Percentiles rank a stretch among this genome's conserved stretches.
These are phyloP conservation scores for Fusarium protoensiforme DNA, from an alignment of 2,329 filamentous ascomycete genomes.

Conservation along the genomic window DNA sequence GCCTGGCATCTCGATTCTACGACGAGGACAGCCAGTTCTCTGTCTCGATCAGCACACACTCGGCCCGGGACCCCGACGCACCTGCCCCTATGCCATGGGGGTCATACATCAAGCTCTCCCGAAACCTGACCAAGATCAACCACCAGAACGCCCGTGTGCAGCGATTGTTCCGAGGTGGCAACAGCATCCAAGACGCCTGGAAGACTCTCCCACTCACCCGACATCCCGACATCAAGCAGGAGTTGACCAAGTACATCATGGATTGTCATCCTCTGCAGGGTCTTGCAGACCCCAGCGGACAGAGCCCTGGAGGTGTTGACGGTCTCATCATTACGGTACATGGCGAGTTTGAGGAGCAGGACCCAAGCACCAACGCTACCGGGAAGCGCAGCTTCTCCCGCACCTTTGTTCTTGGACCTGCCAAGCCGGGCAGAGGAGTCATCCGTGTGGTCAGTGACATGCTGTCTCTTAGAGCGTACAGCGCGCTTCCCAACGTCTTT, in stretches of 20 bases:
- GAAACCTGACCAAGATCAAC: slow-evolving; percentile 79
- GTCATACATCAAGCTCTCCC: slow-evolving; percentile 79
- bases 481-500: slow-evolving; percentile 58
- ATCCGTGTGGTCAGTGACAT: slow-evolving; percentile 85
- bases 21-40: slow-evolving; percentile 82
- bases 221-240: slow-evolving; percentile 76
- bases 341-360: slow-evolving; percentile 84
- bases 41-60: slow-evolving; percentile 73
- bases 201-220: slow-evolving; percentile 75
- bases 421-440: slow-evolving; percentile 68
- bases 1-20: slow-evolving; percentile 75
- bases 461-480: slow-evolving; percentile 77
- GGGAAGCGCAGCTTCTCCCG: slow-evolving; percentile 84
- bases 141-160: slow-evolving; percentile 69
- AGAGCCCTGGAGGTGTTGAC: slow-evolving; percentile 74
- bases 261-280: slow-evolving; percentile 82
- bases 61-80: slow-evolving; percentile 59
- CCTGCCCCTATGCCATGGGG: slow-evolving; percentile 71
- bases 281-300: slow-evolving; percentile 75
- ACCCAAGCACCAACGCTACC: slow-evolving; percentile 64
- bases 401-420: slow-evolving; percentile 82
- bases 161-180: slow-evolving; percentile 72
- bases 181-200: slow-evolving; percentile 76
- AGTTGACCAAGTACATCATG: slow-evolving; percentile 80
- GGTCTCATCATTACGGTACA: slow-evolving; percentile 84